Percentiles rank a stretch among this genome's conserved stretches.
These are phyloP conservation scores for Sphagnum fallax DNA, from an alignment of 228 moss, liverwort and hornwort species.

Conservation along the genomic window DNA sequence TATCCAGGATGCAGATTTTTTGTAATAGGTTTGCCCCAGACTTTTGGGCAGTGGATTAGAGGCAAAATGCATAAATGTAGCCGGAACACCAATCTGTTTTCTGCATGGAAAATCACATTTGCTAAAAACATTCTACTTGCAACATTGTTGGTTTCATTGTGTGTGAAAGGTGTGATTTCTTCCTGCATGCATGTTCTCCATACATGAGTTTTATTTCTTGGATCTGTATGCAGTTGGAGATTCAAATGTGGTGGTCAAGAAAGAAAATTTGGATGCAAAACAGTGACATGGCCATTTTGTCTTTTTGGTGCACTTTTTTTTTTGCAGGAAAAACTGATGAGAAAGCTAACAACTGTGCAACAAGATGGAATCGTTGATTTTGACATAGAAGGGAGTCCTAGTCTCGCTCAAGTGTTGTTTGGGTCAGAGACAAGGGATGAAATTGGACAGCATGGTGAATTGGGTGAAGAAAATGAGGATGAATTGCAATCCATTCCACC, in stretches of 20 bases:
- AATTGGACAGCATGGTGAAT: too few relatives aligned
- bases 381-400: slow-evolving; percentile 24
- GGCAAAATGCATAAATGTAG: too few relatives aligned
- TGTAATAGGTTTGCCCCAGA: too few relatives aligned
- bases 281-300: not conserved
- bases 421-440: slow-evolving; percentile 12
- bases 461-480: slow-evolving; percentile 3
- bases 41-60: too few relatives aligned
- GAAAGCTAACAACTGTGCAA: slow-evolving; percentile 27
- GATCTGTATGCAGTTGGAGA: too few relatives aligned
- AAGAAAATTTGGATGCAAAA: not conserved
- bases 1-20: too few relatives aligned
- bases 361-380: slow-evolving; percentile 45
- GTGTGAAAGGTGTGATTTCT: not conserved
- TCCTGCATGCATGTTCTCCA: not conserved
- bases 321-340: slow-evolving; percentile 37
- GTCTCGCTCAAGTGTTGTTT: slow-evolving; percentile 27
- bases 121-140: too few relatives aligned
- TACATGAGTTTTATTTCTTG: too few relatives aligned
- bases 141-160: too few relatives aligned
- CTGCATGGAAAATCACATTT: too few relatives aligned
- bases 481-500: slow-evolving; percentile 27
- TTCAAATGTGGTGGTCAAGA: not conserved
- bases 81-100: too few relatives aligned
- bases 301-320: slow-evolving; percentile 1